A percentile compares a stretch with the other conserved stretches of the same genome.
These are phyloP conservation scores for Lasiosphaeriaceae sp. DNA, from an alignment of 495 filamentous ascomycete genomes.

Conservation along the genomic window DNA sequence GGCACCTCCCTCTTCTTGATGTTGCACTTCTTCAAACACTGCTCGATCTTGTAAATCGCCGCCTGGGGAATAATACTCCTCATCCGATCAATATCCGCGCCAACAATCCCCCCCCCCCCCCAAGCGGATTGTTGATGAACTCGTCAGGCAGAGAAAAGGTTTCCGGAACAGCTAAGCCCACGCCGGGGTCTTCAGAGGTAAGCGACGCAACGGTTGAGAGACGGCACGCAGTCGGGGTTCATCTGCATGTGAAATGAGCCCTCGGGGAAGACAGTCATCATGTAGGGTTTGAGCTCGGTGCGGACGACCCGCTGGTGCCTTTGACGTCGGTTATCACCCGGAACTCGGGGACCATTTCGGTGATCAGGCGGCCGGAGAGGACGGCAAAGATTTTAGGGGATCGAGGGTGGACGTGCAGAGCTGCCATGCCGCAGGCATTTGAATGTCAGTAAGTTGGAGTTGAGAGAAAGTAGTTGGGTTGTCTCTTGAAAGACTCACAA, in stretches of 20 bases:
- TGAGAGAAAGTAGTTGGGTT: background rate
- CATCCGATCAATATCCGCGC: slow-evolving; percentile 14
- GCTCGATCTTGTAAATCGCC: slow-evolving; percentile 22
- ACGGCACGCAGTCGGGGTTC: slow-evolving; percentile 41
- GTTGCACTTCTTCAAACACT: slow-evolving; percentile 8
- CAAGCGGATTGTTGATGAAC: slow-evolving; percentile 43
- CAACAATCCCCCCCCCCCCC: slow-evolving; percentile 29
- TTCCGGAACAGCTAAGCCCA: slow-evolving; percentile 44
- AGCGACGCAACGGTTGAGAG: slow-evolving; percentile 35
- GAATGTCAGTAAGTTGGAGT: background rate
- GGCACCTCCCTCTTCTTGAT: too few relatives aligned
- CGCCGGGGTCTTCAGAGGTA: slow-evolving; percentile 46
- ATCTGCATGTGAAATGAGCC: slow-evolving; percentile 51
- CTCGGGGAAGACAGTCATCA: slow-evolving; percentile 44
- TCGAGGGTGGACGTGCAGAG: slow-evolving; percentile 45
- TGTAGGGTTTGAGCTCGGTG: slow-evolving; percentile 34
- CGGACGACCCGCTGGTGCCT: slow-evolving; percentile 30
- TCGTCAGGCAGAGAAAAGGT: slow-evolving; percentile 45
- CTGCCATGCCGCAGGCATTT: slow-evolving; percentile 41
- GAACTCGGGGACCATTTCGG: slow-evolving; percentile 50
- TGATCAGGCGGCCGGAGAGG: slow-evolving; percentile 39
- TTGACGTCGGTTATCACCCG: slow-evolving; percentile 23
- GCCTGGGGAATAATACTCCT: slow-evolving; percentile 16
- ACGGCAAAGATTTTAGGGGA: slow-evolving; percentile 41
- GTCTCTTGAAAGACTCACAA: too few relatives aligned